Evolutionary conservation across 1,139 yeast species (phyloP).

Genomic region (Meyerozyma sp.): DNA sequence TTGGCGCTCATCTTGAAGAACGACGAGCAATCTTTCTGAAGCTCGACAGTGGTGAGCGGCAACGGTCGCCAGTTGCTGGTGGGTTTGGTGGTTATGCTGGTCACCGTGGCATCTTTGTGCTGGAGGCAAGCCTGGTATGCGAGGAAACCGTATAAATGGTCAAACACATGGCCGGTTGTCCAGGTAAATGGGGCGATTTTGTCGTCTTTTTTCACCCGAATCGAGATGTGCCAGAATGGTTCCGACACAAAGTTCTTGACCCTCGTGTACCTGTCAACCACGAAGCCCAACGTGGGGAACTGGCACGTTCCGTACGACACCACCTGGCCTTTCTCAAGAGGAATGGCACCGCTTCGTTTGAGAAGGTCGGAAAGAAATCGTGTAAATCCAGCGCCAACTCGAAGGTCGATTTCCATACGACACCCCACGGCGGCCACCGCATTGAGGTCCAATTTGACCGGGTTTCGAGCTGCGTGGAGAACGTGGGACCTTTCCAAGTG

Average conservation of each 20-base stretch:
- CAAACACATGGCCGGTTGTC: conserved; percentile 70
- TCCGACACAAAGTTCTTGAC: conserved; percentile 70
- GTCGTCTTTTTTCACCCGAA: conserved; percentile 42
- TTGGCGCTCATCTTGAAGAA: conserved; percentile 78
- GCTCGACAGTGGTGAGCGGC: conserved; percentile 92
- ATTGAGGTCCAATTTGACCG: conserved; percentile 56
- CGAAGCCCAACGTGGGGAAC: conserved; percentile 94
- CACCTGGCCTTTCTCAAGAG: conserved; percentile 17
- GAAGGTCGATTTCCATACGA: conserved; percentile 78
- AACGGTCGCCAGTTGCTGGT: conserved; percentile 77
- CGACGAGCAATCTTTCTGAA: conserved; percentile 81
- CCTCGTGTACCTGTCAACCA: conserved; percentile 86
- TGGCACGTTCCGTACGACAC: conserved; percentile 92
- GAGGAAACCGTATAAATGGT: conserved; percentile 56
- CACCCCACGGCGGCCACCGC: conserved; percentile 83
- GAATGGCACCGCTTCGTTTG: conserved; percentile 19
- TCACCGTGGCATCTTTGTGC: conserved; percentile 43
- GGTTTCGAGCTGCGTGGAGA: conserved; percentile 65
- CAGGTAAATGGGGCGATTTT: conserved; percentile 47
- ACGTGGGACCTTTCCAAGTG: conserved; percentile 80
- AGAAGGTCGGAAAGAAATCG: conserved; percentile 59
- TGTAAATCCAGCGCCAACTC: conserved; percentile 89
- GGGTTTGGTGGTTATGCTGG: conserved; percentile 52
- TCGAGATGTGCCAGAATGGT: conserved; percentile 69
- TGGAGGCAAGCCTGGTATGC: conserved; percentile 64